A percentile compares a stretch with the other conserved stretches of the same genome.
Evolutionary conservation across 306 rosid species (phyloP).

Genomic region (Sphenostylis stenocarpa): DNA sequence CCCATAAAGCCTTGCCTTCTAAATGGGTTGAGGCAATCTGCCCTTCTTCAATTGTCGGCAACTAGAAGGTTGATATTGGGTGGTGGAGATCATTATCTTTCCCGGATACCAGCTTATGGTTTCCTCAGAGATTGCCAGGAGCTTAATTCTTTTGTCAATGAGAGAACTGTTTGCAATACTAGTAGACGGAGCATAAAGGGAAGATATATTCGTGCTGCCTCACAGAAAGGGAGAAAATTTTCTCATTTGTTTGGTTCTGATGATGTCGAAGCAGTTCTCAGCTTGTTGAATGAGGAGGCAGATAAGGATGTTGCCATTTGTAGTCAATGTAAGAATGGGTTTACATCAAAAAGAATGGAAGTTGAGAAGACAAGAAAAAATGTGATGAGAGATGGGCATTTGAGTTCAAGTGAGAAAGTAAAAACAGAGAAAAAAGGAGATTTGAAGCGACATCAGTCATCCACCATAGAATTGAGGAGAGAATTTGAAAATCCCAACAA

Average conservation of each 20-base stretch:
- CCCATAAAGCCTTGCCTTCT: conserved; percentile 45
- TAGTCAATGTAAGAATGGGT: conserved; percentile 39
- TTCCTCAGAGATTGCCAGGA: conserved; percentile 43
- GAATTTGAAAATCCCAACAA: conserved; percentile 37
- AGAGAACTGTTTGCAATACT: conserved; percentile 42
- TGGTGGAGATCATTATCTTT: conserved; percentile 42
- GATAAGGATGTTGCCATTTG: conserved; percentile 37
- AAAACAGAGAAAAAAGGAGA: conserved; percentile 44
- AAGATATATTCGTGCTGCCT: conserved; percentile 37
- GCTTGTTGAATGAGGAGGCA: conserved; percentile 73
- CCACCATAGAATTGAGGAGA: conserved; percentile 37
- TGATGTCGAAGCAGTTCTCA: conserved; percentile 64
- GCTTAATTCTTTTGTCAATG: conserved; percentile 39
- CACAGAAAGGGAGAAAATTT: conserved; percentile 41
- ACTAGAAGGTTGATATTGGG: conserved; percentile 71
- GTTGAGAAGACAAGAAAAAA: conserved; percentile 38
- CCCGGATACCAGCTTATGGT: conserved; percentile 47
- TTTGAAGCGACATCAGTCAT: conserved; percentile 32
- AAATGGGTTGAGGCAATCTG: conserved; percentile 79
- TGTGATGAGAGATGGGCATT: conserved; percentile 43
- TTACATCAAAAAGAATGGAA: conserved; percentile 48
- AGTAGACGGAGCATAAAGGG: conserved; percentile 50
- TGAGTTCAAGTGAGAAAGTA: conserved; percentile 43
- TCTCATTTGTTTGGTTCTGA: conserved; percentile 40
- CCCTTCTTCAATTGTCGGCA: conserved; percentile 70